Evolutionary conservation across 352 stramenopile genomes (phyloP), one percentile per base, ranked within the genome.

Genomic region (Globisporangium okanoganense): DNA sequence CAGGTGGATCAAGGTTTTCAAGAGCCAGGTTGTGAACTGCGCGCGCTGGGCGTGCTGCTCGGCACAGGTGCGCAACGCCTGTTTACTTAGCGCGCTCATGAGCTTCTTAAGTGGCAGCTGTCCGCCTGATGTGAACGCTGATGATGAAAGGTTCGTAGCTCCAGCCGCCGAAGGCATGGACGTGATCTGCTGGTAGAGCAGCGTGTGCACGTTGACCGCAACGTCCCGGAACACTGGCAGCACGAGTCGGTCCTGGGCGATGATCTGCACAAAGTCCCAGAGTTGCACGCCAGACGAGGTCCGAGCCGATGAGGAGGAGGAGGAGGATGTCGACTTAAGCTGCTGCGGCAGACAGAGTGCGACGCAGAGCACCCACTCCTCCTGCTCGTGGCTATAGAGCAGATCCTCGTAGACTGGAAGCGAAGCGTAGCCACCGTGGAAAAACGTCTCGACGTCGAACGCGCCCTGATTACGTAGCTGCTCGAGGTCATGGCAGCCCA

Each of bases 261-360:
- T 65, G 31, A 81, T 58, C 50, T 85, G 65, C 56, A 88, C 69
- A 43, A 87, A 85, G 51, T 84, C 68, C 80, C 78, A 88, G 18
- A 89, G 63, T 29, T 69, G 57, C n/a, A 76, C 61, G 52, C 54
- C 13, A 51, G 53, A 38, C 6, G 47, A 35, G 5, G 20, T 8
- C 9, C n/a, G 29, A 29, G 22, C n/a, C 44, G 44, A 53, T n/a
- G n/a, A n/a, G n/a, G n/a, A n/a, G n/a, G n/a, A n/a, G n/a, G n/a
- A n/a, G n/a, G n/a, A n/a, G n/a, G n/a, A n/a, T 9, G 56, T 66
- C 27, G 62, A 58, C 33, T 18, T 64, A 62, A 84, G 64, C 33
- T 79, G 71, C 27, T 82, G 61, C 0, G 75, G 75, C 14, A 90
- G 54, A 41, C 78, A 85, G 3, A 90, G 72, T 7, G 78, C 78